phyloP scores from a whole-genome alignment of 2,329 filamentous ascomycete genomes.

The Dothiorella sarmentorum region DNA sequence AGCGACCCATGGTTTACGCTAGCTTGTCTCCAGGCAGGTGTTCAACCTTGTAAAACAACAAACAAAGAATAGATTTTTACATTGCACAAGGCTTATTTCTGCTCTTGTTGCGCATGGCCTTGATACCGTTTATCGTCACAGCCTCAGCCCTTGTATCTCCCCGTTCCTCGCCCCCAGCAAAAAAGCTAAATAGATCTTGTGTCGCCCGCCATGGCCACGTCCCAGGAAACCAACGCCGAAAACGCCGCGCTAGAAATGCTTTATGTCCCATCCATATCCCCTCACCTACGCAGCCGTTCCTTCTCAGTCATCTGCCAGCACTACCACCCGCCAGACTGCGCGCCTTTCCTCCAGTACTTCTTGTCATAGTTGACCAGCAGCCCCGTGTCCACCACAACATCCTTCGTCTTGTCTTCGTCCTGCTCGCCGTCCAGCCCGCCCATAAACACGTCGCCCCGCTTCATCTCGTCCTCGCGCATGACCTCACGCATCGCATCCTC shows the following conservation, averaged over 20 bases:
- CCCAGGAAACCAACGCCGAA: slow-evolving; percentile 22
- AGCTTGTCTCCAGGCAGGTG: too few species aligned
- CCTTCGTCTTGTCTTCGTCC: slow-evolving; percentile 19
- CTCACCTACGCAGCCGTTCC: neutral
- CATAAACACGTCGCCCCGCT: slow-evolving; percentile 20
- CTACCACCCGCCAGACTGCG: slow-evolving; percentile 30
- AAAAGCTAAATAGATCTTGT: neutral
- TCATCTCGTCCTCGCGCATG: slow-evolving; percentile 37
- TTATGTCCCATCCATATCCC: neutral
- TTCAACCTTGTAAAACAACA: too few species aligned
- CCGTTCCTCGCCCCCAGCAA: neutral
- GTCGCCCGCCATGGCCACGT: neutral
- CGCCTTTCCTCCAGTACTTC: slow-evolving; percentile 53
- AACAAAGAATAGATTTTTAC: too few species aligned
- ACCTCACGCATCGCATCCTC: slow-evolving; percentile 55
- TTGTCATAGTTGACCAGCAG: slow-evolving; percentile 59
- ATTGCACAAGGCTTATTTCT: too few species aligned
- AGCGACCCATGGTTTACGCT: too few species aligned
- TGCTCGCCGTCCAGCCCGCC: slow-evolving; percentile 21
- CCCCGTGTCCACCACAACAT: slow-evolving; percentile 32
- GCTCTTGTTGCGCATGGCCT: too few species aligned
- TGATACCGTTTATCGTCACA: too few species aligned
- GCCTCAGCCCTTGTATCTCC: neutral
- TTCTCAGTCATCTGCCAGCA: neutral
- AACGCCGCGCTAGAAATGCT: slow-evolving; percentile 40